phyloP scores from a whole-genome alignment of 2,329 filamentous ascomycete genomes.

The Fragosphaeria purpurea region DNA sequence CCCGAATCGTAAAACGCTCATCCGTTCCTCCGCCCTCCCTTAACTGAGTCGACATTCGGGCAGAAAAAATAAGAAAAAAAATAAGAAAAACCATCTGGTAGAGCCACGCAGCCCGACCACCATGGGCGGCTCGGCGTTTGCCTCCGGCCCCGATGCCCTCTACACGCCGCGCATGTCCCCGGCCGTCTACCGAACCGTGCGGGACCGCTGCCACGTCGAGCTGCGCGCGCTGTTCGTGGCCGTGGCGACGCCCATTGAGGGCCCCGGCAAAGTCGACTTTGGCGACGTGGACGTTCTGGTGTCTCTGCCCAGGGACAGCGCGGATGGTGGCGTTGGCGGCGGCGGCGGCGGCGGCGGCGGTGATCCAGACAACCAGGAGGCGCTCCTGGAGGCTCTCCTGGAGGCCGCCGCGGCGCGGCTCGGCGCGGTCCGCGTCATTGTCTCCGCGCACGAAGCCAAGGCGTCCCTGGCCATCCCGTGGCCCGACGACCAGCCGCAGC shows the following conservation, averaged over 20 bases:
- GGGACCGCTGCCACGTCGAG: constrained; percentile 31
- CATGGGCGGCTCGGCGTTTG: constrained; percentile 61
- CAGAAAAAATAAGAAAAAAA: too few species aligned
- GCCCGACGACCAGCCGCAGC: constrained; percentile 24
- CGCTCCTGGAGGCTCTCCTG: background rate
- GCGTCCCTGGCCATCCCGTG: constrained; percentile 47
- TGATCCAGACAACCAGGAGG: background rate
- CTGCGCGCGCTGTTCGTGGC: constrained; percentile 42
- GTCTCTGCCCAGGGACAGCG: constrained; percentile 14
- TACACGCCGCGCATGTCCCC: constrained; percentile 56
- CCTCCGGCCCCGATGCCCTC: constrained; percentile 34
- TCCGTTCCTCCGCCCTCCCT: too few species aligned
- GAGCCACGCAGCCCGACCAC: background rate
- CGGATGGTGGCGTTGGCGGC: background rate
- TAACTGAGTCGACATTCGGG: too few species aligned
- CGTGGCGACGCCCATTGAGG: constrained; percentile 55
- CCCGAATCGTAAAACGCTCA: too few species aligned
- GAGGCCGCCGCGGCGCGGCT: constrained; percentile 21
- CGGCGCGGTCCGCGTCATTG: constrained; percentile 29
- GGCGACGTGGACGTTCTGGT: constrained; percentile 69
- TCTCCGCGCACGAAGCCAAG: constrained; percentile 18
- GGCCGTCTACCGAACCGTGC: constrained; percentile 44
- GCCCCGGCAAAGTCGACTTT: constrained; percentile 54
- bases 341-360: background rate
- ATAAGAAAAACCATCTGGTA: too few species aligned